A percentile compares a stretch with the other conserved stretches of the same genome.
Conservation (phyloP, 1,284 basidiomycete species). For the Blastosporella zonata region DNA sequence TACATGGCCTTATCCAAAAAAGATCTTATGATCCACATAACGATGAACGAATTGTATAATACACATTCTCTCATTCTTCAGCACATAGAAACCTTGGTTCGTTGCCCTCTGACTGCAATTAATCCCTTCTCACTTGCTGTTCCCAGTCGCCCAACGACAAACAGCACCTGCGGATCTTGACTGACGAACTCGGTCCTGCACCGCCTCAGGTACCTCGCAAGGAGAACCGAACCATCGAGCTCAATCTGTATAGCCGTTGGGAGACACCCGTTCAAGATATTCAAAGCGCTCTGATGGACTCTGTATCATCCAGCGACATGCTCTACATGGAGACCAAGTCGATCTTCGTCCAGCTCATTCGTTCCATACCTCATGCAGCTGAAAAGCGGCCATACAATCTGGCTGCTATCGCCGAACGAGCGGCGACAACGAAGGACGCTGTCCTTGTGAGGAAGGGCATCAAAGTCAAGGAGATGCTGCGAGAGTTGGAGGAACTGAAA, state of each 20-base stretch:
- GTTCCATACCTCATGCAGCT: conserved; percentile 84
- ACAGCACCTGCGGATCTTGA: conserved; percentile 93
- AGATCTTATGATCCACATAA: conserved; percentile 96
- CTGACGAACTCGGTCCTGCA: conserved; percentile 92
- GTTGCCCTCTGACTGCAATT: conserved; percentile 28
- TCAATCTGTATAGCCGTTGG: conserved; percentile 95
- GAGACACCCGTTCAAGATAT: conserved; percentile 99
- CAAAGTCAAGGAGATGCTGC: conserved; percentile 98
- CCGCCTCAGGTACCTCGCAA: conserved; percentile 95
- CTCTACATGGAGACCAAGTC: conserved; percentile 99
- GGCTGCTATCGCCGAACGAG: conserved; percentile 86
- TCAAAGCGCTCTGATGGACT: conserved; percentile 94
- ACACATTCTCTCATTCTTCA: conserved; percentile 94
- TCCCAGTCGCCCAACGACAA: conserved; percentile 92
- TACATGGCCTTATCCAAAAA: conserved; percentile 99
- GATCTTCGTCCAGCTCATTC: conserved; percentile 96
- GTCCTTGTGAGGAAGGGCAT: conserved; percentile 94
- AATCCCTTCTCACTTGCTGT: neutral
- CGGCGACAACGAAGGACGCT: conserved; percentile 96
- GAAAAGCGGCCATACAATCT: conserved; percentile 90
- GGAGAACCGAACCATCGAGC: conserved; percentile 93
- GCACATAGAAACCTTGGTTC: conserved; percentile 90
- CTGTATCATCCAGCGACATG: conserved; percentile 97
- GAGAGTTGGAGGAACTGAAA: conserved; percentile 91
- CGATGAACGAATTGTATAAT: conserved; percentile 98